A percentile compares a stretch with the other conserved stretches of the same genome.
These are phyloP conservation scores for Citrus hindsii DNA, from an alignment of 345 rosid genomes.

Conservation along the genomic window DNA sequence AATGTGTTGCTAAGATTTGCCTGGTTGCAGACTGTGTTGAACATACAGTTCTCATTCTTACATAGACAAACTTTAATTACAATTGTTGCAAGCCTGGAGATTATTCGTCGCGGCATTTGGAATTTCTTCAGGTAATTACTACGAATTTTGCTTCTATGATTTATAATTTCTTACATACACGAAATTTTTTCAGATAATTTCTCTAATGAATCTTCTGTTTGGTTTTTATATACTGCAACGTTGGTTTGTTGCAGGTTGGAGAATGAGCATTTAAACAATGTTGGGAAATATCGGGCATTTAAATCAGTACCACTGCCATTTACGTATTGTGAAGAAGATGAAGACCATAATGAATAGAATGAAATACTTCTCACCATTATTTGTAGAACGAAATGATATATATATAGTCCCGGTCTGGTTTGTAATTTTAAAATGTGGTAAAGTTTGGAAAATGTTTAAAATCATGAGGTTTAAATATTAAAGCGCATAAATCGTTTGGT, in stretches of 20 bases:
- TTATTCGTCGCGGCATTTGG: conserved; percentile 77
- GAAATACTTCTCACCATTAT: too few species aligned
- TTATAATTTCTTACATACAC: too few species aligned
- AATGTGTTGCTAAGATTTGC: conserved; percentile 60
- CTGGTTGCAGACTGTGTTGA: conserved; percentile 62
- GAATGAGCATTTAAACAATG: conserved; percentile 77
- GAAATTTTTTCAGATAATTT: too few species aligned
- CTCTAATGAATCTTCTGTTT: too few species aligned
- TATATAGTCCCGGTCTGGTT: too few species aligned
- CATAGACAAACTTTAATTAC: conserved; percentile 41
- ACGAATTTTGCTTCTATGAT: neutral
- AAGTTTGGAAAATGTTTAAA: too few species aligned
- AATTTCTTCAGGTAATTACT: conserved; percentile 59
- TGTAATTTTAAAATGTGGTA: too few species aligned
- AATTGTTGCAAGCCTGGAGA: conserved; percentile 61
- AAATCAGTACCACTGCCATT: conserved; percentile 78
- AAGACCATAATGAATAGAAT: neutral
- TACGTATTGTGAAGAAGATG: conserved; percentile 53
- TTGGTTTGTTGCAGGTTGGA: conserved; percentile 39
- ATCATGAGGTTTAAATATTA: too few species aligned
- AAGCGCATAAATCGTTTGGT: too few species aligned
- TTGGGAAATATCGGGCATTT: conserved; percentile 67
- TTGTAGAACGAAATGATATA: too few species aligned
- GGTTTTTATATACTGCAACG: neutral
- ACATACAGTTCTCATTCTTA: conserved; percentile 24